phyloP scores from a whole-genome alignment of 768 basidiomycete species.

The Austroboletus festivus region DNA sequence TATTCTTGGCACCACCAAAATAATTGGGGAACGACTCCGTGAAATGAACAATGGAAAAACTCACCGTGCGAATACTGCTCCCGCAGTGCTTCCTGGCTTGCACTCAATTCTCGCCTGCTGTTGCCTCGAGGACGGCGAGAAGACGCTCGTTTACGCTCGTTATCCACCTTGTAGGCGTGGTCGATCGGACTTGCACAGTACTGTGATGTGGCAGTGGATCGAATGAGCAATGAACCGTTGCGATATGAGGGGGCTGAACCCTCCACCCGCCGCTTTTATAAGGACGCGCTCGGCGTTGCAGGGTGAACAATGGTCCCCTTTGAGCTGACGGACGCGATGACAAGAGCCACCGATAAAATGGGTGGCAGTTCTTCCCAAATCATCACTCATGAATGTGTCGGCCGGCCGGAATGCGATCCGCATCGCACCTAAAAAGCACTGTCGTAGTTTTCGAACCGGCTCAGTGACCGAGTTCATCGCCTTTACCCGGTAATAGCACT shows the following conservation, averaged over 20 bases:
- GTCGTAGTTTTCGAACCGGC: constrained; percentile 14
- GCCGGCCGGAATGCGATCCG: constrained; percentile 16
- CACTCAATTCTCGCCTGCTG: constrained; percentile 30
- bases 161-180: constrained; percentile 20
- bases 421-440: constrained; percentile 8
- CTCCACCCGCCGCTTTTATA: constrained; percentile 23
- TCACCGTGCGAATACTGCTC: constrained; percentile 28
- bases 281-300: not conserved
- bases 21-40: constrained; percentile 14
- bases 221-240: constrained; percentile 4
- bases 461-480: constrained; percentile 19
- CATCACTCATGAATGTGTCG: not conserved
- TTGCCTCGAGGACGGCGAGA: constrained; percentile 33
- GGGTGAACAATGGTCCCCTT: constrained; percentile 9
- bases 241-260: constrained; percentile 1
- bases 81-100: constrained; percentile 6
- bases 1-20: constrained; percentile 30
- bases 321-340: constrained; percentile 13
- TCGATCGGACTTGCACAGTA: constrained; percentile 19
- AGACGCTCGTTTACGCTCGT: constrained; percentile 23
- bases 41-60: constrained; percentile 33
- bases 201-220: constrained; percentile 9
- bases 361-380: constrained; percentile 11
- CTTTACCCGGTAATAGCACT: not conserved
- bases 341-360: constrained; percentile 11